Percentiles rank a stretch among this genome's conserved stretches.
Evolutionary conservation across 2,329 filamentous ascomycete genomes (phyloP).

Genomic region (Claviceps sp.): DNA sequence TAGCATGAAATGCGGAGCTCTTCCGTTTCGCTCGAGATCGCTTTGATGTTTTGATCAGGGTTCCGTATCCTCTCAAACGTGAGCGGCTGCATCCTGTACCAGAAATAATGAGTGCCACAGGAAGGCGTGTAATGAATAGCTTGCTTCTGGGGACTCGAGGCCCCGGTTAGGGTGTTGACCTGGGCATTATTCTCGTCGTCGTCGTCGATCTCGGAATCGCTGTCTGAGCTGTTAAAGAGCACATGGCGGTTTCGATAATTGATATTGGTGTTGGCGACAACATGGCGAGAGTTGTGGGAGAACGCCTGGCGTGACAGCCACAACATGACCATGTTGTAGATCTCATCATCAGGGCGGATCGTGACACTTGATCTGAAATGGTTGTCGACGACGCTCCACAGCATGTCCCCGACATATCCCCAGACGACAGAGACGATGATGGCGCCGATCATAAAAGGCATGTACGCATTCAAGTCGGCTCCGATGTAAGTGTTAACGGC

Average conservation of each 20-base stretch:
- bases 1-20: constrained; percentile 48
- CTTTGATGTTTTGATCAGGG: constrained; percentile 24
- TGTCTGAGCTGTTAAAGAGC: constrained; percentile 30
- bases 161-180: constrained; percentile 13
- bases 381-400: constrained; percentile 33
- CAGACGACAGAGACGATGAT: constrained; percentile 36
- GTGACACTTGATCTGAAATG: constrained; percentile 54
- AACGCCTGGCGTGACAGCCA: constrained; percentile 55
- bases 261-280: constrained; percentile 51
- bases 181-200: constrained; percentile 27
- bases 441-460: constrained; percentile 40
- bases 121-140: constrained; percentile 50
- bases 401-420: constrained; percentile 36
- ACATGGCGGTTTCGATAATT: constrained; percentile 38
- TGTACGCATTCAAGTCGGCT: constrained; percentile 49
- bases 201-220: constrained; percentile 19
- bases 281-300: constrained; percentile 42
- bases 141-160: constrained; percentile 26
- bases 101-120: constrained; percentile 55
- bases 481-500: constrained; percentile 42
- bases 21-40: constrained; percentile 37
- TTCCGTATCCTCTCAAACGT: constrained; percentile 41
- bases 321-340: constrained; percentile 59
- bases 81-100: constrained; percentile 46
- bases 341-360: constrained; percentile 56